phyloP scores from a whole-genome alignment of 805 yeast species.

The Myxozyma neglecta region DNA sequence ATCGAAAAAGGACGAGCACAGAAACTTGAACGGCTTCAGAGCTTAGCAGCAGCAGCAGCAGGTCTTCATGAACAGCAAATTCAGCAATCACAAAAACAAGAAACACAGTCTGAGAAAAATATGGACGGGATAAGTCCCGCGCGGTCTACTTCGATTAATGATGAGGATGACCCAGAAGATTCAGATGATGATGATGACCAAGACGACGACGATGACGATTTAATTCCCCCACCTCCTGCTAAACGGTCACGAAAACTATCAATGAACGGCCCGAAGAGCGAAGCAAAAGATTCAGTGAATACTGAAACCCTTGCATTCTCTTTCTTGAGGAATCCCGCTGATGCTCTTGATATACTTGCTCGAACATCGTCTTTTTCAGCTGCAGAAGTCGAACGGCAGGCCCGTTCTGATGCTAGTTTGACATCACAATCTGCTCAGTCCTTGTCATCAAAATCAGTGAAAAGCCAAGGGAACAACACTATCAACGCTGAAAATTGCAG shows the following conservation, averaged over 20 bases:
- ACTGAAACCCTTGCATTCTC: constrained; percentile 26
- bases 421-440: background rate
- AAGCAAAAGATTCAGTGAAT: constrained; percentile 6
- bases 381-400: background rate
- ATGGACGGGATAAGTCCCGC: background rate
- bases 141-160: background rate
- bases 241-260: background rate
- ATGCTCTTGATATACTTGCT: constrained; percentile 32
- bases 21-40: background rate
- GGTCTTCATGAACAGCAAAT: background rate
- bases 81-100: background rate
- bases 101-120: background rate
- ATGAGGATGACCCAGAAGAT: background rate
- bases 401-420: background rate
- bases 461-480: background rate
- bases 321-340: constrained; percentile 31
- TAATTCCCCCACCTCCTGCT: background rate
- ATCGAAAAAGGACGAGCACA: constrained; percentile 22
- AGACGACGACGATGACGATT: background rate
- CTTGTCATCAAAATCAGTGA: background rate
- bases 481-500: too few species aligned
- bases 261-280: background rate
- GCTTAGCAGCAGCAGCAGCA: background rate
- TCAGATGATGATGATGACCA: background rate
- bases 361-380: constrained; percentile 1